Conservation (phyloP, 2,329 filamentous ascomycete species). For the Coniella lustricola region DNA sequence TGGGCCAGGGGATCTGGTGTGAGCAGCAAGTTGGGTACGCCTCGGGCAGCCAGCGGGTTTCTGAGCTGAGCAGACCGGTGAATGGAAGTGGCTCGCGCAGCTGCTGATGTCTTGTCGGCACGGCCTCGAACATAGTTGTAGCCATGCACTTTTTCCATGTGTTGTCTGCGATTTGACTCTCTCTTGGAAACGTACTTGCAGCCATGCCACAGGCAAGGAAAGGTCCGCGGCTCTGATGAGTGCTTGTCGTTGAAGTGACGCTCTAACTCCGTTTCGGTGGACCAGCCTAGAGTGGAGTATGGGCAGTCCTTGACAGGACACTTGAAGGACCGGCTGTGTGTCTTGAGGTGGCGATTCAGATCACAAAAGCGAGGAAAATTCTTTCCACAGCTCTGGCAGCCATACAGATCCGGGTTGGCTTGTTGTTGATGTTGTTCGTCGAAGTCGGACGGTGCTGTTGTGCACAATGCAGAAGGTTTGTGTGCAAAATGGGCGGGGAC, state of each 20-base stretch:
- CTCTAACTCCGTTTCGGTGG: conserved; percentile 72
- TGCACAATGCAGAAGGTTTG: not conserved
- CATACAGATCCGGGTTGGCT: conserved; percentile 10
- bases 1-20: conserved; percentile 6
- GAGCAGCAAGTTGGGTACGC: conserved; percentile 9
- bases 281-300: conserved; percentile 64
- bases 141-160: conserved; percentile 76
- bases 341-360: conserved; percentile 26
- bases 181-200: conserved; percentile 71
- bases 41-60: conserved; percentile 9
- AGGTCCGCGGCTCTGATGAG: conserved; percentile 55
- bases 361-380: conserved; percentile 26
- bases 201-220: conserved; percentile 55
- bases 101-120: conserved; percentile 23
- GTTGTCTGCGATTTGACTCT: conserved; percentile 76
- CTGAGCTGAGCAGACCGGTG: not conserved
- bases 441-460: conserved; percentile 2
- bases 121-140: conserved; percentile 69
- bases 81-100: not conserved
- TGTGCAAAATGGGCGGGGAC: conserved; percentile 3
- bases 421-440: not conserved
- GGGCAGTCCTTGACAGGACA: conserved; percentile 60
- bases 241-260: conserved; percentile 75
- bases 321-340: conserved; percentile 46
- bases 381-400: conserved; percentile 23